Base-by-base conservation (phyloP, 768 basidiomycete genomes). In the Hirschioporus abietinus region DNA sequence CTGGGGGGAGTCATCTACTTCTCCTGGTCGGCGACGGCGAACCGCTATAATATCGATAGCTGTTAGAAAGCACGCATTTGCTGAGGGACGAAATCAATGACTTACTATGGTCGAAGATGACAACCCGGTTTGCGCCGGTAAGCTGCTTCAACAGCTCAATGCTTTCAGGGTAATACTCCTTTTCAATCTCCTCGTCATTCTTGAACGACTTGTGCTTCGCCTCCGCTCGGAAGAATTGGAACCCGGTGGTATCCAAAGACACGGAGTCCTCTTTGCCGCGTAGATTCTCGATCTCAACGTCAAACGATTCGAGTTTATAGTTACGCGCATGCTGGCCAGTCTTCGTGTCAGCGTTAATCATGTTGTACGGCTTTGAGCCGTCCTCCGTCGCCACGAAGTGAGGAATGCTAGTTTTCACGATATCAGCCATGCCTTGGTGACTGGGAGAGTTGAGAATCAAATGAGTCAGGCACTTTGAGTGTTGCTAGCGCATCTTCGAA, bases 161-260 rank as follows among this genome's bases (percentile, higher is more conserved):
- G 63, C 75, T 76, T 70, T 83, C 82, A 0, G 75, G 72, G 64
- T 81, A 82, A 67, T 83, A 83, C 36, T 74, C 75, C 34, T 64
- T 63, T 63, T 76, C 67, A 64, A 83, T 77, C 64, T 74, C 79
- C 15, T 72, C 70, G 10, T 80, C 76, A 34, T 78, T 71, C 1
- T 67, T 59, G 70, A 83, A 83, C 34, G 68, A 65, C 1, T 70
- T 68, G 59, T 78, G 73, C 42, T 68, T 73, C 6, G 72, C 64
- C 20, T 71, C 60, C 60, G 24, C 30, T 34, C 70, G 70, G 66
- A 68, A 77, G 68, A 76, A 85, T 70, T 83, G 81, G 75, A 86
- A 88, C 1, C 86, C 85, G 2, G 82, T 74, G 1, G 71, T 81
- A 69, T 87, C 86, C 24, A 87, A 79, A 25, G 78, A 76, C 26